Evolutionary conservation across 2,329 filamentous ascomycete species (phyloP).

Genomic region (Fusarium coicis): DNA sequence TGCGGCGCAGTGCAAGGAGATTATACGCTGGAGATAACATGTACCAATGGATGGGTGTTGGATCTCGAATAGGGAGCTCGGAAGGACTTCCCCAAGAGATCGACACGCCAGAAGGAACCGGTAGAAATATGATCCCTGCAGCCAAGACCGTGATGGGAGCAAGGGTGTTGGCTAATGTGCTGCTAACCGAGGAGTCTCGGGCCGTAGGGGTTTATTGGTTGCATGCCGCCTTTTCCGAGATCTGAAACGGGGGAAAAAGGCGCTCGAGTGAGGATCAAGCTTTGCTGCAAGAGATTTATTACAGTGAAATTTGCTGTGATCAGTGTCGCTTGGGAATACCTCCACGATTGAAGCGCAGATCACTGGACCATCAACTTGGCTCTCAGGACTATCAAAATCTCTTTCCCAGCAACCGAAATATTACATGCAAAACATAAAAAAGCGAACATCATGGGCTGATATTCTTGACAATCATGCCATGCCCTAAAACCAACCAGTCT

Average conservation of each 20-base stretch:
- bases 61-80: not conserved
- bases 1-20: not conserved
- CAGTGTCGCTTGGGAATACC: not conserved
- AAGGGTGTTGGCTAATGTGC: not conserved
- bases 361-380: not conserved
- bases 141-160: not conserved
- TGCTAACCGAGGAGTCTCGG: not conserved
- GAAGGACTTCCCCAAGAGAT: slow-evolving; percentile 10
- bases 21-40: not conserved
- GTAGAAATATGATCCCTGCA: not conserved
- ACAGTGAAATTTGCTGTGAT: not conserved
- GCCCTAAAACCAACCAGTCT: not conserved
- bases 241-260: not conserved
- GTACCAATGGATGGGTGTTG: not conserved
- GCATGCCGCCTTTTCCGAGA: not conserved
- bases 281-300: not conserved
- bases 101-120: not conserved
- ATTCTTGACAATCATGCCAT: not conserved
- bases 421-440: not conserved
- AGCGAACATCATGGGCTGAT: not conserved
- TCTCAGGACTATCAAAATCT: accelerated
- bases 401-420: too few species aligned
- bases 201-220: not conserved
- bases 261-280: not conserved
- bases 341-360: not conserved